Evolutionary conservation across 495 filamentous ascomycete genomes (phyloP).

Genomic region (Terfezia claveryi): DNA sequence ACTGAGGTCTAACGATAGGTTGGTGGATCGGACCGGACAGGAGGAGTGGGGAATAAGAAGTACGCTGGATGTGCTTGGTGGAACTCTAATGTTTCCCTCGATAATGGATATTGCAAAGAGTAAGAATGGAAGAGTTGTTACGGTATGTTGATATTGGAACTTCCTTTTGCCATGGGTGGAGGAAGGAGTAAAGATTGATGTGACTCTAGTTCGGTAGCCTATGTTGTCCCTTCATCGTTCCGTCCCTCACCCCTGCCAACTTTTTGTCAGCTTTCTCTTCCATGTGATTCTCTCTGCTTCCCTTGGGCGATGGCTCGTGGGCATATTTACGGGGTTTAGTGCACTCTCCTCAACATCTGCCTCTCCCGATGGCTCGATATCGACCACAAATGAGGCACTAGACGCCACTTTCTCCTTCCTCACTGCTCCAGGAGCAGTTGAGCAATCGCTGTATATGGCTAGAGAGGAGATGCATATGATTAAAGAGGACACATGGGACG

Average conservation of each 20-base stretch:
- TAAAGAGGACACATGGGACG: conserved; percentile 51
- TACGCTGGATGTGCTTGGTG: conserved; percentile 26
- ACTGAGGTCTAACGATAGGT: conserved; percentile 18
- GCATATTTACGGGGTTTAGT: too few relatives aligned
- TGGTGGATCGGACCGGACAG: neutral
- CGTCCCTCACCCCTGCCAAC: too few relatives aligned
- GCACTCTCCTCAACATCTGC: too few relatives aligned
- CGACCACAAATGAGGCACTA: conserved; percentile 24
- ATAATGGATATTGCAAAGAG: conserved; percentile 51
- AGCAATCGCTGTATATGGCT: conserved; percentile 49
- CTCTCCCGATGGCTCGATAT: too few relatives aligned
- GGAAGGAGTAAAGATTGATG: neutral
- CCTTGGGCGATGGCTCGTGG: too few relatives aligned
- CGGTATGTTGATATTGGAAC: conserved; percentile 17
- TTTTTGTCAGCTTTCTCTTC: too few relatives aligned
- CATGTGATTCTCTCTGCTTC: too few relatives aligned
- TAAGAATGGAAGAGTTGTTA: conserved; percentile 36
- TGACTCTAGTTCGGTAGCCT: too few relatives aligned
- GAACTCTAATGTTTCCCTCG: conserved; percentile 55
- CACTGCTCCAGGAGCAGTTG: conserved; percentile 37
- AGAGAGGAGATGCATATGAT: conserved; percentile 59
- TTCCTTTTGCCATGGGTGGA: too few relatives aligned
- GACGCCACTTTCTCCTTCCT: conserved; percentile 41
- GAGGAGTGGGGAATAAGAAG: too few relatives aligned
- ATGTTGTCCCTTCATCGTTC: too few relatives aligned